Percentiles rank a stretch among this genome's conserved stretches.
phyloP scores from a whole-genome alignment of 768 basidiomycete genomes.

The Kockovaella imperatae region DNA sequence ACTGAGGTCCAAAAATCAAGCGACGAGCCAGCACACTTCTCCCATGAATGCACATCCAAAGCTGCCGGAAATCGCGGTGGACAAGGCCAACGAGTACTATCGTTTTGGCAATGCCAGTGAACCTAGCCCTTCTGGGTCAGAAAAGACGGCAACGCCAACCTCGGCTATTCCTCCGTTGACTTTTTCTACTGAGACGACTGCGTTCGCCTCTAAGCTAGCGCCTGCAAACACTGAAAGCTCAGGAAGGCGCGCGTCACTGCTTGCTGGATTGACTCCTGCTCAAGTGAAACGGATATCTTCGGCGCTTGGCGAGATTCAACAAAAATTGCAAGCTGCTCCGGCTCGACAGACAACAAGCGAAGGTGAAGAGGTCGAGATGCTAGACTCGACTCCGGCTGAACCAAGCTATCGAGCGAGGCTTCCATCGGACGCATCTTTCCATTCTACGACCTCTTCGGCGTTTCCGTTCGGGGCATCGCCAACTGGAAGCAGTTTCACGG shows the following conservation, averaged over 20 bases:
- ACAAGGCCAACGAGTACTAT: background rate
- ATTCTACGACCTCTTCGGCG: conserved; percentile 18
- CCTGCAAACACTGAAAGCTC: conserved; percentile 4
- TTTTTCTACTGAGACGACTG: background rate
- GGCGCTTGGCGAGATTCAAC: conserved; percentile 30
- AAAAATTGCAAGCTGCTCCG: too few species aligned
- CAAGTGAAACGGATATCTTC: conserved; percentile 35
- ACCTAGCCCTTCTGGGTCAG: conserved; percentile 6
- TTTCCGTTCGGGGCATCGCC: conserved; percentile 31
- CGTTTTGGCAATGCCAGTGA: background rate
- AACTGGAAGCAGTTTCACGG: conserved; percentile 14
- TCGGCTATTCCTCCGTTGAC: conserved; percentile 7
- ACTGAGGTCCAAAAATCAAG: conserved; percentile 16
- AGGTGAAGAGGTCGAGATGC: conserved; percentile 29
- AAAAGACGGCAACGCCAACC: conserved; percentile 24
- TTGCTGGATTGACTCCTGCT: conserved; percentile 27
- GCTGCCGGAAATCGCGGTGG: conserved; percentile 13
- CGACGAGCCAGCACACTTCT: too few species aligned
- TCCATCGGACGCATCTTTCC: conserved; percentile 12
- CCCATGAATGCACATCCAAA: too few species aligned
- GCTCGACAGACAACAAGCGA: too few species aligned
- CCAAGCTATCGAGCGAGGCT: background rate
- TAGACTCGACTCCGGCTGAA: conserved; percentile 7
- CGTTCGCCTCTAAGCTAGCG: conserved; percentile 1
- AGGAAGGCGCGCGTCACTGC: conserved; percentile 18